phyloP scores from a whole-genome alignment of 2,329 filamentous ascomycete species.

The Epichloe uncinata region DNA sequence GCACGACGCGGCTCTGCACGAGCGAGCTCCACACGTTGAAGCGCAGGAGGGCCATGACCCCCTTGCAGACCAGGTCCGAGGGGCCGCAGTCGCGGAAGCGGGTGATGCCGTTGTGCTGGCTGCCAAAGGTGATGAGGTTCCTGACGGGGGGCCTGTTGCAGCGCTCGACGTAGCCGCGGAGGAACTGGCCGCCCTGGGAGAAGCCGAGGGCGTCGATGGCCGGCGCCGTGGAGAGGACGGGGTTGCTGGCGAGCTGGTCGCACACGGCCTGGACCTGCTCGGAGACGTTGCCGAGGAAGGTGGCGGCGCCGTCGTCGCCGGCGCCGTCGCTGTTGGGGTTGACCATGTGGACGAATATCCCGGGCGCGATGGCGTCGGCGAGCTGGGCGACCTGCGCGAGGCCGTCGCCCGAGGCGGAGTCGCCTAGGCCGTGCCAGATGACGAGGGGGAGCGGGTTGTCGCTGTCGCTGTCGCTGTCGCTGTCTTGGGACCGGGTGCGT shows the following conservation, averaged over 20 bases:
- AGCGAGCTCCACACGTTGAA: slow-evolving; percentile 68
- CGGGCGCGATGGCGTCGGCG: slow-evolving; percentile 66
- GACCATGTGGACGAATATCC: slow-evolving; percentile 31
- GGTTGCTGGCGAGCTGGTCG: slow-evolving; percentile 58
- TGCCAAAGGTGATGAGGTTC: slow-evolving; percentile 77
- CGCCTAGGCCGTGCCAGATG: slow-evolving; percentile 81
- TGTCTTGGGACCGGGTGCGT: slow-evolving; percentile 19
- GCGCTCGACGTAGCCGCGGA: slow-evolving; percentile 79
- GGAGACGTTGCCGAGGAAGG: slow-evolving; percentile 84
- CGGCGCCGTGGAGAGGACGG: slow-evolving; percentile 67
- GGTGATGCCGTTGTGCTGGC: slow-evolving; percentile 83
- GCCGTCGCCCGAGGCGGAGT: slow-evolving; percentile 67
- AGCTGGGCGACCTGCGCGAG: slow-evolving; percentile 62
- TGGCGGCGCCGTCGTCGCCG: slow-evolving; percentile 60
- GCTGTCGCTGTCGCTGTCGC: slow-evolving; percentile 32
- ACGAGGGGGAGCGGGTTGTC: slow-evolving; percentile 74
- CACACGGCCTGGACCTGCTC: slow-evolving; percentile 67
- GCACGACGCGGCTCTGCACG: slow-evolving; percentile 70
- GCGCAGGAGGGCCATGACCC: slow-evolving; percentile 63
- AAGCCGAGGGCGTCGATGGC: slow-evolving; percentile 88
- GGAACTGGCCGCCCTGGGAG: slow-evolving; percentile 89
- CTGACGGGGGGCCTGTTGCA: slow-evolving; percentile 71
- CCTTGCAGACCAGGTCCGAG: slow-evolving; percentile 68
- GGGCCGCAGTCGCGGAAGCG: slow-evolving; percentile 62
- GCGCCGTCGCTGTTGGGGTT: slow-evolving; percentile 23